A percentile compares a stretch with the other conserved stretches of the same genome.
Conservation (phyloP, 1,139 yeast genomes). For the Blastobotrys capitulatus region DNA sequence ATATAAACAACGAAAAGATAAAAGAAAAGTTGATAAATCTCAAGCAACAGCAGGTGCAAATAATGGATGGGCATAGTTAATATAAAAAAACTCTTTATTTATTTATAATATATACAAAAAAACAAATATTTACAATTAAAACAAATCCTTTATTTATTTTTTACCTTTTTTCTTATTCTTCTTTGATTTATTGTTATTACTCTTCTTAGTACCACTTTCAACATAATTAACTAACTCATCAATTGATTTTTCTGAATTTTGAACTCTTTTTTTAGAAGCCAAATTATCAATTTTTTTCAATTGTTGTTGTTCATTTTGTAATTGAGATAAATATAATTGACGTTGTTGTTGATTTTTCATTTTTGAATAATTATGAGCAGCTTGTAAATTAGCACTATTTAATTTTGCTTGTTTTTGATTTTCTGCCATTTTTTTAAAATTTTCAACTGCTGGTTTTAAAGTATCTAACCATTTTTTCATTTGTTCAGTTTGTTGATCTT, state of each 20-base stretch:
- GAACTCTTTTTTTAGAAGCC: conserved; percentile 6
- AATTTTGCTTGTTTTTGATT: conserved; percentile 11
- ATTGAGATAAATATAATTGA: not conserved
- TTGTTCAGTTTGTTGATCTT: conserved; percentile 57
- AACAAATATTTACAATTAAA: not conserved
- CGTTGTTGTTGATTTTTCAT: conserved; percentile 2
- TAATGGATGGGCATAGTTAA: conserved; percentile 12
- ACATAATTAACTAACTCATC: conserved; percentile 35
- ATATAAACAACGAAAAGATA: conserved; percentile 7
- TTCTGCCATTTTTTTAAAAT: conserved; percentile 23
- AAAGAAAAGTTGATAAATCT: conserved; percentile 1
- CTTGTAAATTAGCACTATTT: conserved; percentile 13
- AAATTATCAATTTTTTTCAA: conserved; percentile 3
- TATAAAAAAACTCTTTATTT: not conserved
- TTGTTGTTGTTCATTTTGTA: not conserved
- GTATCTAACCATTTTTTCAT: conserved; percentile 57
- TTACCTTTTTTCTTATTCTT: conserved; percentile 14
- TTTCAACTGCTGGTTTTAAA: conserved; percentile 35
- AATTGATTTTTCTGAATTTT: conserved; percentile 25
- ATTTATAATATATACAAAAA: not conserved
- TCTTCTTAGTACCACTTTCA: conserved; percentile 24
- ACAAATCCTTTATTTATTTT: conserved; percentile 5
- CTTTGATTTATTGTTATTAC: conserved; percentile 12
- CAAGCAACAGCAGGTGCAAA: conserved; percentile 13
- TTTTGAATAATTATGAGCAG: conserved; percentile 8